Evolutionary conservation across 305 asterid species (phyloP), one percentile per base, ranked within the genome.

Genomic region (Rubia occidens): DNA sequence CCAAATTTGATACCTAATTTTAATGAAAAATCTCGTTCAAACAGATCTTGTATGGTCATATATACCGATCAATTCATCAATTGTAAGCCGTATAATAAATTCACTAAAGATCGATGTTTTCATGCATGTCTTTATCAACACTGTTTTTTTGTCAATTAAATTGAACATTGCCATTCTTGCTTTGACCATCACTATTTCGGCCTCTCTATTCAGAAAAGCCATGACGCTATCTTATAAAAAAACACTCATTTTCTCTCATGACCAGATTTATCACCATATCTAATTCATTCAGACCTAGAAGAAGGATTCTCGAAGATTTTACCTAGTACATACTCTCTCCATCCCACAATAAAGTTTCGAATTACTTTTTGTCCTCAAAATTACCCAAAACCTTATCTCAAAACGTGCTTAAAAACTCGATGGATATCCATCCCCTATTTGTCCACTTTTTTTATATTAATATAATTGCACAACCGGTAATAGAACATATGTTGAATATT

Each of bases 181-280:
- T 54, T 68, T 68, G 64, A 68, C 72, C 64, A 59, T 14, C 15
- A 63, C 26, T 62, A 29, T 29, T 60, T 18, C 17, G 62, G 63
- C 29, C 11, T 2, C 13, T 37, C 71, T n/a, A 68, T 29, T 49
- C 11, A 53, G 17, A 18, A 20, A 26, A 54, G 1, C 39, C 53
- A 15, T 49, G 60, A 10, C 71, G 61, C 55, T 32, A 6, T 49
- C 29, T 5, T 3, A 49, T 35, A 5, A 49, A 67, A 1, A 8
- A 29, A 8, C 60, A 49, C 18, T 17, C 61, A 15, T 32, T 67
- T 67, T 29, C 45, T 63, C 32, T 4, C 66, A 29, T 59, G 47
- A 14, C 32, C 54, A 14, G n/a, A 51, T 51, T 15, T 6, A 56
- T 56, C 62, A 8, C 62, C 62, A 60, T 29, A 60, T 29, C 64